Conservation (phyloP, 352 stramenopile genomes). For the Phytophthora capsici region DNA sequence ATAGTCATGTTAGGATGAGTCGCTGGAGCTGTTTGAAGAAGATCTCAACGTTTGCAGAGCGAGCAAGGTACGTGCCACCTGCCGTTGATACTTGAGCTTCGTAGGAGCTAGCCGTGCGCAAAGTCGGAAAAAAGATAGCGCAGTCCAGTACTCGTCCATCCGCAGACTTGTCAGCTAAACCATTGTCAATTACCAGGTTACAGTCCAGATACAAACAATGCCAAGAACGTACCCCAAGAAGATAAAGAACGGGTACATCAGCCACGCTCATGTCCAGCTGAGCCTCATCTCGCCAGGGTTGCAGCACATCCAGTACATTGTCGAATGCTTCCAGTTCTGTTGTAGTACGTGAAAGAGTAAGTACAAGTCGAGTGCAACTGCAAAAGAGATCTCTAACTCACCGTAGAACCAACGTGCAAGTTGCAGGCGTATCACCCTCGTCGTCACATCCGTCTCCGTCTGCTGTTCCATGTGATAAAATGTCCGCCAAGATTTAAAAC, state of each 20-base stretch:
- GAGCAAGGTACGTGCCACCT: constrained; percentile 49
- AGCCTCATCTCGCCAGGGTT: constrained; percentile 17
- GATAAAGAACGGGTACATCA: constrained; percentile 41
- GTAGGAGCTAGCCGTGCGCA: constrained; percentile 46
- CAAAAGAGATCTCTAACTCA: constrained; percentile 26
- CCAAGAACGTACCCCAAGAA: constrained; percentile 46
- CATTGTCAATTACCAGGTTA: background rate
- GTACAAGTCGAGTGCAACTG: background rate
- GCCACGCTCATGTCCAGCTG: constrained; percentile 5
- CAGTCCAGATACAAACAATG: background rate
- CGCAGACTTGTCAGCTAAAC: constrained; percentile 50
- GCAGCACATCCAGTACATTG: constrained; percentile 36
- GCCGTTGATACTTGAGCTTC: constrained; percentile 57
- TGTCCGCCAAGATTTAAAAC: constrained; percentile 48
- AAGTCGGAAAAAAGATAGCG: constrained; percentile 55
- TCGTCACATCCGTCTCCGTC: constrained; percentile 22
- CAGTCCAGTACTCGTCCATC: constrained; percentile 47
- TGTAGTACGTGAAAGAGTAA: constrained; percentile 3
- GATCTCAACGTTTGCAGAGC: constrained; percentile 42
- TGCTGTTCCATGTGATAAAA: constrained; percentile 65
- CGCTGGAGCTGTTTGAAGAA: constrained; percentile 33
- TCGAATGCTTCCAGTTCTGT: constrained; percentile 46
- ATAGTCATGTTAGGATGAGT: constrained; percentile 9
- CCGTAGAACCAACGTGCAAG: constrained; percentile 79
- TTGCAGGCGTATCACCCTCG: constrained; percentile 42